phyloP scores from a whole-genome alignment of 2,329 filamentous ascomycete genomes.

The Zymoseptoria crescenta region DNA sequence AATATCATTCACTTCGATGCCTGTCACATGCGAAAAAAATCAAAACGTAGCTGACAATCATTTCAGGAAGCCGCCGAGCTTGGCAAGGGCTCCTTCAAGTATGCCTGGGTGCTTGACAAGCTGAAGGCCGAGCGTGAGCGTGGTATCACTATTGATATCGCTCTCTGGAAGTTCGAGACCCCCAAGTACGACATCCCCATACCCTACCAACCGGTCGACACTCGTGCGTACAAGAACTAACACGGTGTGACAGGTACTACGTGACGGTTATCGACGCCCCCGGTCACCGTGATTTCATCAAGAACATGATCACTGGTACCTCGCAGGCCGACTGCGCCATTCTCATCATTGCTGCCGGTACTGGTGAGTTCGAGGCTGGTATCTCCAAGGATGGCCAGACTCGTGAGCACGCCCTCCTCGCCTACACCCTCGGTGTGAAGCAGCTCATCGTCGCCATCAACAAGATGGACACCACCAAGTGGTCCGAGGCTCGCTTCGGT shows the following conservation, averaged over 20 bases:
- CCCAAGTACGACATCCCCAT: no score
- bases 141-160: constrained; percentile 99
- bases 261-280: constrained; percentile 62
- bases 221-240: not conserved
- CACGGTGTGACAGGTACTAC: constrained; percentile 33
- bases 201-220: no score
- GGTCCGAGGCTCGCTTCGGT: constrained; percentile 90
- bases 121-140: constrained; percentile 99
- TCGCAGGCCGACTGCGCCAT: constrained; percentile 99
- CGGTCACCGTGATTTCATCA: constrained; percentile 99
- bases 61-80: constrained; percentile 91
- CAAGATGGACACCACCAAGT: constrained; percentile 99
- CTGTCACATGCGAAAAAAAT: not conserved
- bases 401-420: constrained; percentile 99
- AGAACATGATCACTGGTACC: constrained; percentile 99
- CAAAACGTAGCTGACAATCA: constrained; percentile 26
- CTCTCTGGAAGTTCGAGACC: constrained; percentile 99
- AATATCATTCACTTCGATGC: not conserved
- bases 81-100: constrained; percentile 99
- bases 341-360: constrained; percentile 99
- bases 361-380: constrained; percentile 99
- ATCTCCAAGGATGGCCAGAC: constrained; percentile 99
- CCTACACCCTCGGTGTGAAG: constrained; percentile 99
- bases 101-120: constrained; percentile 99
- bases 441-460: constrained; percentile 99